phyloP scores from a whole-genome alignment of 1,284 basidiomycete genomes.

The Tilletia horrida region DNA sequence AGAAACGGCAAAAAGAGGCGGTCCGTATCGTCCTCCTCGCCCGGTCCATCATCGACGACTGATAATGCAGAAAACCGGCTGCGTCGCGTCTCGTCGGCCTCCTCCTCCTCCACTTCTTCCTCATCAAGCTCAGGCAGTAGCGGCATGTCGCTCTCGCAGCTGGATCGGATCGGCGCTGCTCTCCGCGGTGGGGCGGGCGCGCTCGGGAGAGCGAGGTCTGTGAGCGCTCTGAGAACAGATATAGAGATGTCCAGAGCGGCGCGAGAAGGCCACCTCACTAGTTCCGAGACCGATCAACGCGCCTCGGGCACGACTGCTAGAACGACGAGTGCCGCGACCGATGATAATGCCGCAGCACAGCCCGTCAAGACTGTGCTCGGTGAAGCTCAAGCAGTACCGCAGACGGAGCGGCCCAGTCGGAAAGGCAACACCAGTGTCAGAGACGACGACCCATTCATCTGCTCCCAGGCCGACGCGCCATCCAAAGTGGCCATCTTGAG shows the following conservation, averaged over 20 bases:
- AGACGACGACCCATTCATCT: background rate
- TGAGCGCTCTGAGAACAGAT: constrained; percentile 11
- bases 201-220: background rate
- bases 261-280: background rate
- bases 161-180: constrained; percentile 10
- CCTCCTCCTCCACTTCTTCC: too few relatives aligned
- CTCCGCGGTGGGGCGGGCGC: background rate
- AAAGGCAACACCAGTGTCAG: background rate
- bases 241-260: background rate
- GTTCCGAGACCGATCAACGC: background rate
- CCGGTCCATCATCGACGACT: background rate
- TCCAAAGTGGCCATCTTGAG: too few relatives aligned
- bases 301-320: too few relatives aligned
- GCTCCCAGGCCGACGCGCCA: background rate
- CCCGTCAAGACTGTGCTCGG: background rate
- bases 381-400: background rate
- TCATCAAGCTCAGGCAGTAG: background rate
- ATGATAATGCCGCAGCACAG: background rate
- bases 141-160: background rate
- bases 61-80: background rate
- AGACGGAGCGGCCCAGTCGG: background rate
- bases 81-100: background rate
- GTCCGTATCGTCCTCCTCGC: background rate
- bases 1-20: background rate
- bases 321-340: too few relatives aligned